Conservation (phyloP, 148 eudicot species). For the Amaranthus hypochondriacus region DNA sequence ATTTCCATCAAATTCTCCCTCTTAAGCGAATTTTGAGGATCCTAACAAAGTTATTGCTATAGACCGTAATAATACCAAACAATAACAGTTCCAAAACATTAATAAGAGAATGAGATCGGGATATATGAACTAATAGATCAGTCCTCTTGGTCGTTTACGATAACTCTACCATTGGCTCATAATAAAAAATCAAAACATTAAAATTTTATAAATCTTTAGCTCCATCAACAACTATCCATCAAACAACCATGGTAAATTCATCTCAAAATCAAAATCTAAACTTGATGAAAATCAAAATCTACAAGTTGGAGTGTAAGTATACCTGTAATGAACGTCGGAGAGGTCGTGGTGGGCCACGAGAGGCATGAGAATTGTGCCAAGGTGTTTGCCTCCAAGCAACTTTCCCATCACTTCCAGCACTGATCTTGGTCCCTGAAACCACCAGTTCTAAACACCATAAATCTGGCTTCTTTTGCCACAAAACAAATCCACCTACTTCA, state of each 20-base stretch:
- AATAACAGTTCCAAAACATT: too few species aligned
- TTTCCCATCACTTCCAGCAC: constrained; percentile 91
- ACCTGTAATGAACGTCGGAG: constrained; percentile 94
- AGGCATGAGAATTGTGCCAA: constrained; percentile 87
- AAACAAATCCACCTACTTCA: constrained; percentile 80
- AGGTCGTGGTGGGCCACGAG: constrained; percentile 89
- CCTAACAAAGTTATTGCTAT: too few species aligned
- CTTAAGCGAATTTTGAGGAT: too few species aligned
- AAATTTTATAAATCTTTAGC: too few species aligned
- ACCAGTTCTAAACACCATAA: constrained; percentile 85
- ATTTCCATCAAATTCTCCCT: too few species aligned
- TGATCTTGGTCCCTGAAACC: constrained; percentile 78
- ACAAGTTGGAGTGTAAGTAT: background rate
- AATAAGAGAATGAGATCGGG: too few species aligned
- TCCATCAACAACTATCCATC: background rate
- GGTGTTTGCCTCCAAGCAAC: constrained; percentile 98
- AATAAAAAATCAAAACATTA: too few species aligned
- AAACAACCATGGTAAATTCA: background rate
- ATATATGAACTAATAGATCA: too few species aligned
- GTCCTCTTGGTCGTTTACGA: too few species aligned
- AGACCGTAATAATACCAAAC: too few species aligned
- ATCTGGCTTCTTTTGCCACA: constrained; percentile 88
- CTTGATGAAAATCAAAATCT: background rate
- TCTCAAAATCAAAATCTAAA: background rate
- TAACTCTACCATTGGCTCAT: too few species aligned